phyloP scores from a whole-genome alignment of 2,329 filamentous ascomycete genomes.

The Colletotrichum paranaense region DNA sequence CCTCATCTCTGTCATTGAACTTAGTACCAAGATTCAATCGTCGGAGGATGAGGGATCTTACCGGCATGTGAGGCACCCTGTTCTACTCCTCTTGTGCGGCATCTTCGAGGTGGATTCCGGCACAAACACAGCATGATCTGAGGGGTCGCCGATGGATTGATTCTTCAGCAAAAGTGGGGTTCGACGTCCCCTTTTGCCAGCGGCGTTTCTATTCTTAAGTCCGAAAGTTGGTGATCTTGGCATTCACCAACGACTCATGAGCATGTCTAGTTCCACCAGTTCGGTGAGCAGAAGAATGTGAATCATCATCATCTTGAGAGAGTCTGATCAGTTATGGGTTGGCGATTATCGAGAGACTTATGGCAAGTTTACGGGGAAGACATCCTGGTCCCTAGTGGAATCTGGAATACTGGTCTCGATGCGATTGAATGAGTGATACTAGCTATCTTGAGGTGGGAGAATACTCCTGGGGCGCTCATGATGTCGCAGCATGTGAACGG shows the following conservation, averaged over 20 bases:
- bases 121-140: neutral
- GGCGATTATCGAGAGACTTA: fast-evolving
- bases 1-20: slow-evolving; percentile 40
- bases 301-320: neutral
- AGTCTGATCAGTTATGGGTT: no score
- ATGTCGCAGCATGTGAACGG: no score
- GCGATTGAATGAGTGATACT: no score
- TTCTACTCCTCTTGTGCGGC: slow-evolving; percentile 25
- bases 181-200: neutral
- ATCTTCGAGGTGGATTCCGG: neutral
- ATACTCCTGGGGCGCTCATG: no score
- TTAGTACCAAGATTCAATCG: neutral
- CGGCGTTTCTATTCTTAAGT: neutral
- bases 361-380: neutral
- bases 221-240: neutral
- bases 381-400: neutral
- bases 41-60: fast-evolving
- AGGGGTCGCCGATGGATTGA: neutral
- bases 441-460: no score
- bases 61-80: slow-evolving; percentile 31
- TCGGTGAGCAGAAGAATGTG: neutral
- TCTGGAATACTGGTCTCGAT: no score
- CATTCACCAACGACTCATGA: neutral
- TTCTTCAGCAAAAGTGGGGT: slow-evolving; percentile 4
- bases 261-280: no score